Evolutionary conservation across 331 rosid genomes (phyloP), one percentile per base, ranked within the genome.

Genomic region (Stylosanthes scabra): DNA sequence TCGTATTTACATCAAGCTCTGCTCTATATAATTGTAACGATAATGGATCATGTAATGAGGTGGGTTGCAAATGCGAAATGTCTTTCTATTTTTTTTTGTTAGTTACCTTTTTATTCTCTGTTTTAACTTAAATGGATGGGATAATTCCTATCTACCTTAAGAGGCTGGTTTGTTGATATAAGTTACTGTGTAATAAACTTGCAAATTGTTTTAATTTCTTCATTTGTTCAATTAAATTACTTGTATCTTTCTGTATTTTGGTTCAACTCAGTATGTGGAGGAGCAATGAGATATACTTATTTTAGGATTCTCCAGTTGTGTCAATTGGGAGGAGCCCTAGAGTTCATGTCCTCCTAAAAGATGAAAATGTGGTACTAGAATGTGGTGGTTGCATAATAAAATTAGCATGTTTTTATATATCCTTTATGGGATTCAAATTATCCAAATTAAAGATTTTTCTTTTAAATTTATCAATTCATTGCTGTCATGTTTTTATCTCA

Each of bases 361-460:
- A 91, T 15, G 97, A 95, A 83, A 88, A 81, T 2, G 86, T 83
- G 29, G 97, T 90, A 72, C 72, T 86, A 51, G 97, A 86, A 74
- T 76, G 60, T 71, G 92, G 92, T 20, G 97, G 99, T n/a, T 89
- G 91, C 79, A 86, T 94, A 64, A 82, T 91, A 60, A 87, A 97
- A 86, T 82, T 94, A 87, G 92, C 96, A 5, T 97, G 93, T 65
- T 97, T 95, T 72, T 95, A 95, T 83, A 92, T 90, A 92, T 92
- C 98, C 98, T 88, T 86, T 77, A 10, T 70, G 78, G 70, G 63
- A 78, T 56, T 81, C 34, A 50, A 73, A 68, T 73, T 69, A 61
- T 56, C 68, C 74, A 55, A 60, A 72, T 51, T 8, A 61, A 60
- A 6, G 2, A 11, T 66, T 42, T 27, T 41, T 49, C 27, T 44